A percentile compares a stretch with the other conserved stretches of the same genome.
Conservation (phyloP, 208 protist species). For the Naegleria lovaniensis region DNA sequence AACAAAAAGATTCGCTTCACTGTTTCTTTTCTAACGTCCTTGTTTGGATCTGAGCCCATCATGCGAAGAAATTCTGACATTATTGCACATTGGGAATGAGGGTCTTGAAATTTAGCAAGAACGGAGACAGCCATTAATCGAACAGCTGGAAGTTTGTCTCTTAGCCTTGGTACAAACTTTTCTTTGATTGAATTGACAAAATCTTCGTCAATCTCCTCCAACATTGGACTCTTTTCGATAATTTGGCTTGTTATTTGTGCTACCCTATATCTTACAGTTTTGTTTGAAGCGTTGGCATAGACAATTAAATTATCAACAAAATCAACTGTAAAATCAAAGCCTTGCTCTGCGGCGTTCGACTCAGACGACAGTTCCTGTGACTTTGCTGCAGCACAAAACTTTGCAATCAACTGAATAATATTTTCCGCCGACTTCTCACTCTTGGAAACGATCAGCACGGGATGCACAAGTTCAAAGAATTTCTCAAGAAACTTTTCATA, state of each 20-base stretch:
- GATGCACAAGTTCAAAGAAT: not conserved
- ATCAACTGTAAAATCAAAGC: not conserved
- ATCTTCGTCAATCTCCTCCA: not conserved
- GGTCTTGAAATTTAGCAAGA: not conserved
- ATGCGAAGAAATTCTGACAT: not conserved
- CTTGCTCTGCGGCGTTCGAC: not conserved
- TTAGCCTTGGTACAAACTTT: not conserved
- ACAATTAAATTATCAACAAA: not conserved
- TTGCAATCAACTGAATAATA: not conserved
- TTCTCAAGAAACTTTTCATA: not conserved
- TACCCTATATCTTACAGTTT: not conserved
- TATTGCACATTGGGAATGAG: not conserved
- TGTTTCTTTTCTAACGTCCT: constrained; percentile 6
- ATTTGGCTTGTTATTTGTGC: not conserved
- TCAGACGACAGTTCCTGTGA: too few relatives aligned
- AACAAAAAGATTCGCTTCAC: not conserved
- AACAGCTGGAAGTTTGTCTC: not conserved
- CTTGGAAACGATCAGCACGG: not conserved
- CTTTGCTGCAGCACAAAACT: not conserved
- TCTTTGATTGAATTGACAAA: not conserved
- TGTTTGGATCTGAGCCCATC: constrained; percentile 7
- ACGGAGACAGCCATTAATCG: not conserved
- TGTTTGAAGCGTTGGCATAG: not conserved
- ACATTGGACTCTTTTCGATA: not conserved
- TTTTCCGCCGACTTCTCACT: not conserved